A percentile compares a stretch with the other conserved stretches of the same genome.
Conservation (phyloP, 495 filamentous ascomycete genomes). For the Xylaria scruposa region DNA sequence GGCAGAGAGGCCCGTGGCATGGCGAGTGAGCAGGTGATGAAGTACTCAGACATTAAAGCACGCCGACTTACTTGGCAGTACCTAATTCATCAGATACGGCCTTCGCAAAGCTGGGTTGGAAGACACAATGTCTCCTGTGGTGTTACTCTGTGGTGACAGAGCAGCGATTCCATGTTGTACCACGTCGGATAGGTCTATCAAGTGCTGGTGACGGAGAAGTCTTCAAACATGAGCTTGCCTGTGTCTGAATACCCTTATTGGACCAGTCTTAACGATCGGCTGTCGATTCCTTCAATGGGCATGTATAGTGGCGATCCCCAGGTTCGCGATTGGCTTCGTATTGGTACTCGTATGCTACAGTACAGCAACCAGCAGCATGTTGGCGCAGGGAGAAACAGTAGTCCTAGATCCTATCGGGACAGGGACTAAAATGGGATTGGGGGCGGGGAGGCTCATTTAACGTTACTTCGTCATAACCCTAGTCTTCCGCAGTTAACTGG, state of each 20-base stretch:
- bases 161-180: slow-evolving; percentile 11
- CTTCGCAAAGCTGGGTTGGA: background rate
- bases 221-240: background rate
- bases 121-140: background rate
- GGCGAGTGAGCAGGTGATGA: background rate
- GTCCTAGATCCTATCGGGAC: slow-evolving; percentile 17
- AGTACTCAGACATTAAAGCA: background rate
- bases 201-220: background rate
- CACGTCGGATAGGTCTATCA: slow-evolving; percentile 3
- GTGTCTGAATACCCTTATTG: slow-evolving; percentile 9
- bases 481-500: background rate
- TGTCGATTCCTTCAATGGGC: slow-evolving; percentile 12
- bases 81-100: background rate
- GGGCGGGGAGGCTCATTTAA: slow-evolving; percentile 27
- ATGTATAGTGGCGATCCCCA: slow-evolving; percentile 4
- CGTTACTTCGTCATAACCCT: slow-evolving; percentile 21
- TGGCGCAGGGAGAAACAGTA: slow-evolving; percentile 12
- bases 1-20: background rate
- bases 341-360: background rate
- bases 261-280: background rate
- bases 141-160: background rate
- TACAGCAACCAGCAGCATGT: slow-evolving; percentile 5
- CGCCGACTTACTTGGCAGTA: background rate
- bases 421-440: slow-evolving; percentile 21
- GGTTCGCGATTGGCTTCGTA: background rate